Conservation (phyloP, 2,329 filamentous ascomycete genomes). For the Aspergillus sp. region DNA sequence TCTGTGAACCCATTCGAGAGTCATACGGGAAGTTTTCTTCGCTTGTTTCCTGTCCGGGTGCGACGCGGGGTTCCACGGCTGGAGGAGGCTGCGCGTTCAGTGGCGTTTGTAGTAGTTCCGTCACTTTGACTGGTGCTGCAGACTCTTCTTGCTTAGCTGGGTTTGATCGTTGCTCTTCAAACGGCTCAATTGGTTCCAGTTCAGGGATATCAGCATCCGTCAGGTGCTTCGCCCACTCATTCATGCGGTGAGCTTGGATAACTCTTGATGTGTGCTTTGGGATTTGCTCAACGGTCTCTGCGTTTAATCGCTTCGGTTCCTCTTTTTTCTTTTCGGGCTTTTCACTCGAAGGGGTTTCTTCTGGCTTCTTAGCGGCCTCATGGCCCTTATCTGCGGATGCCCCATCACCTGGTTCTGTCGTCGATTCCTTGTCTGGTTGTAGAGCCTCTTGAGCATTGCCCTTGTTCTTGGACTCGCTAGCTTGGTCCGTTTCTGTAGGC, state of each 20-base stretch:
- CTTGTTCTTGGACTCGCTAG: not conserved
- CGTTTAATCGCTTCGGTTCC: constrained; percentile 29
- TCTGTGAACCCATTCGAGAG: constrained; percentile 10
- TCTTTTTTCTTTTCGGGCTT: constrained; percentile 23
- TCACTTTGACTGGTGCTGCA: constrained; percentile 62
- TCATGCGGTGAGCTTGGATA: constrained; percentile 81
- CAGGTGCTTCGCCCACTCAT: constrained; percentile 94
- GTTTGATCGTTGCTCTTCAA: constrained; percentile 36
- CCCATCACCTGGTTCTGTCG: not conserved
- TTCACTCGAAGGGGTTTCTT: not conserved
- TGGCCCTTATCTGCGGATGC: not conserved
- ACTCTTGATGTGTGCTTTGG: constrained; percentile 73
- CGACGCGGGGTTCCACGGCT: constrained; percentile 23
- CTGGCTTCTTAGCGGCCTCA: not conserved
- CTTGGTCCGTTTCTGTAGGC: not conserved
- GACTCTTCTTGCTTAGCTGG: constrained; percentile 46
- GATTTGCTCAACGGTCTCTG: constrained; percentile 54
- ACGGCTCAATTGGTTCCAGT: constrained; percentile 50
- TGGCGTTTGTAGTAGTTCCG: constrained; percentile 65
- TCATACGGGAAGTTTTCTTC: constrained; percentile 18
- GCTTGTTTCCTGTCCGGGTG: constrained; percentile 11
- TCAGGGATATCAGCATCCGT: constrained; percentile 72
- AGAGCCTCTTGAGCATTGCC: not conserved
- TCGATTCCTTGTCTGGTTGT: not conserved
- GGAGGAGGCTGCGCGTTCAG: constrained; percentile 50